Evolutionary conservation across 768 basidiomycete genomes (phyloP).

Genomic region (Psilocybe cubensis): DNA sequence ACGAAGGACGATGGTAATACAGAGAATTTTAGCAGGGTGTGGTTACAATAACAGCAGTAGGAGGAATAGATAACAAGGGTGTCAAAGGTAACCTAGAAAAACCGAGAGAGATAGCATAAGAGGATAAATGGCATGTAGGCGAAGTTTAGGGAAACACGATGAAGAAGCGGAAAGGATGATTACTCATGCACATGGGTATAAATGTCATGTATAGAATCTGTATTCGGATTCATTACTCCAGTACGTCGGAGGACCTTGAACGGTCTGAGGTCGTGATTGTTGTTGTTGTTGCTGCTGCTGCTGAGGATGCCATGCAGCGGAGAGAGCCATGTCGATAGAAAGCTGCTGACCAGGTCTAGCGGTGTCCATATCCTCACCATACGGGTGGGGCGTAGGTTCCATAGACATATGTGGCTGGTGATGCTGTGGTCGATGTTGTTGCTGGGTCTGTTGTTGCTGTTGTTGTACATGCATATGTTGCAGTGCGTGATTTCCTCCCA

Average conservation of each 20-base stretch:
- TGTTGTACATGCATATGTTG: conserved; percentile 20
- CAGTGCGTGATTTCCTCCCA: conserved; percentile 16
- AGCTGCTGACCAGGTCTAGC: conserved; percentile 4
- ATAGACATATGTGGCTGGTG: conserved; percentile 15
- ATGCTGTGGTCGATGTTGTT: conserved; percentile 16
- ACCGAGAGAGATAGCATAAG: neutral
- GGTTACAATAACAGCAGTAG: neutral
- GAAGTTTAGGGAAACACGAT: no score
- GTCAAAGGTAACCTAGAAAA: neutral
- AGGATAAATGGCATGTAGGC: neutral
- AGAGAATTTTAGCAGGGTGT: neutral
- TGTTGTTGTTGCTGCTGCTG: conserved; percentile 2
- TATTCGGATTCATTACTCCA: conserved; percentile 18
- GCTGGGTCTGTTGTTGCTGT: conserved; percentile 20
- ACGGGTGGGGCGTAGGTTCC: conserved; percentile 3
- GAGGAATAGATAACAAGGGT: neutral
- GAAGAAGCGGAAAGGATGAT: neutral
- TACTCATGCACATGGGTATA: neutral
- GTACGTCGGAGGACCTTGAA: conserved; percentile 12
- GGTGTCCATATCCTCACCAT: conserved; percentile 12
- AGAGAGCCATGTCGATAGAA: conserved; percentile 7
- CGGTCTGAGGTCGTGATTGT: conserved; percentile 8
- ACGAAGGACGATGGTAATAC: neutral
- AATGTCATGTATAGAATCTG: conserved; percentile 14
- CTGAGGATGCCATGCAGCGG: conserved; percentile 6